Conservation (phyloP, 2,329 filamentous ascomycete species). For the Orbilia brochopaga region DNA sequence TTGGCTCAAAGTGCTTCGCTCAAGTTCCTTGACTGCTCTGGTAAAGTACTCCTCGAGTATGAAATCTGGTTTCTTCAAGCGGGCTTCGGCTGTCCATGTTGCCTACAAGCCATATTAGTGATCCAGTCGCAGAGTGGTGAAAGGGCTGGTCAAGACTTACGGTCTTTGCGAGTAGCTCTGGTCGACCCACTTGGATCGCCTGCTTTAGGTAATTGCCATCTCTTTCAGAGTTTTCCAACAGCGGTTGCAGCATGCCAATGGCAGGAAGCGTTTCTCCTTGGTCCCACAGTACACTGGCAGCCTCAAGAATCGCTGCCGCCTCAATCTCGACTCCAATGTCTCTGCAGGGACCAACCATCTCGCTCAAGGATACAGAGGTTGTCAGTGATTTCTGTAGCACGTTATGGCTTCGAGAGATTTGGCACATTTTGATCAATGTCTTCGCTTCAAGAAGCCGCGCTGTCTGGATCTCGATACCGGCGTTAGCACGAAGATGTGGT, state of each 20-base stretch:
- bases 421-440: constrained; percentile 58
- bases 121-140: neutral
- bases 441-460: constrained; percentile 76
- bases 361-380: constrained; percentile 79
- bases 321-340: constrained; percentile 77
- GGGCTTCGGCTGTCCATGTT: constrained; percentile 84
- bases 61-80: constrained; percentile 85
- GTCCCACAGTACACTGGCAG: constrained; percentile 90
- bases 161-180: constrained; percentile 83
- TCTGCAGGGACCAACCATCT: constrained; percentile 73
- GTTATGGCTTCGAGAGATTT: constrained; percentile 70
- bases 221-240: constrained; percentile 64
- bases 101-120: constrained; percentile 62
- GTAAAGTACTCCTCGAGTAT: constrained; percentile 87
- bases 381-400: constrained; percentile 86
- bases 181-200: constrained; percentile 72
- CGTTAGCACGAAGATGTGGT: constrained; percentile 66
- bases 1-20: constrained; percentile 69
- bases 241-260: constrained; percentile 81
- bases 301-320: constrained; percentile 77
- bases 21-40: constrained; percentile 79
- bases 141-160: constrained; percentile 58
- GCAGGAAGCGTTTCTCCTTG: constrained; percentile 88
- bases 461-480: constrained; percentile 56
- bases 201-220: constrained; percentile 64